These are phyloP conservation scores for Suillus ampliporus DNA, from an alignment of 768 basidiomycete genomes.

Conservation along the genomic window DNA sequence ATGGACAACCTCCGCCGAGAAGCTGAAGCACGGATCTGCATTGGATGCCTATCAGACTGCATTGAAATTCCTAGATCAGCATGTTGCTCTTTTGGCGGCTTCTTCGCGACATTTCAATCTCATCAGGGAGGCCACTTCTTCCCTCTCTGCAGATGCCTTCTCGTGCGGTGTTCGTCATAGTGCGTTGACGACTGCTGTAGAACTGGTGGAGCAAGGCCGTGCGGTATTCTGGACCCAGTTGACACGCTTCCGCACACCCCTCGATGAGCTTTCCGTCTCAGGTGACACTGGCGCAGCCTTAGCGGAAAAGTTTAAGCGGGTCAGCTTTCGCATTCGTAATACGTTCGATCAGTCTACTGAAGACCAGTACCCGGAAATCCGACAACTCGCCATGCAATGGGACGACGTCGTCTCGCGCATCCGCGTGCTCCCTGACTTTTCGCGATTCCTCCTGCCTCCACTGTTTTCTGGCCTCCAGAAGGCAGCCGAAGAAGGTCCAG, in stretches of 20 bases:
- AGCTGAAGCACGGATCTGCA: slow-evolving; percentile 20
- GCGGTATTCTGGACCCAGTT: slow-evolving; percentile 41
- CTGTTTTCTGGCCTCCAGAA: slow-evolving; percentile 13
- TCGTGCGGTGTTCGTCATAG: slow-evolving; percentile 30
- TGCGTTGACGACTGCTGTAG: slow-evolving; percentile 32
- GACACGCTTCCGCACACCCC: slow-evolving; percentile 26
- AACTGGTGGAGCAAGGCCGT: slow-evolving; percentile 37
- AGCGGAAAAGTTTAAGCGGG: slow-evolving; percentile 29
- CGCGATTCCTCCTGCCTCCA: slow-evolving; percentile 16
- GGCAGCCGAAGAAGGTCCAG: too few relatives aligned
- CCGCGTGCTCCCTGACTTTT: slow-evolving; percentile 6
- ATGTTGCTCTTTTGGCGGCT: slow-evolving; percentile 21
- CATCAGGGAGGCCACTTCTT: slow-evolving; percentile 15
- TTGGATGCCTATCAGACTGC: slow-evolving; percentile 35
- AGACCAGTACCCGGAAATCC: too few relatives aligned
- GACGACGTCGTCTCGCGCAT: too few relatives aligned
- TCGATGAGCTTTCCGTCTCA: slow-evolving; percentile 31
- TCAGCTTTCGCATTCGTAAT: slow-evolving; percentile 11
- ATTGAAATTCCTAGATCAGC: slow-evolving; percentile 29
- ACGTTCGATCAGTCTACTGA: neutral
- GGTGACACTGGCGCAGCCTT: slow-evolving; percentile 23
- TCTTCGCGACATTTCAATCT: slow-evolving; percentile 22
- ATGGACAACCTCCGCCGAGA: slow-evolving; percentile 21
- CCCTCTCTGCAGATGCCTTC: slow-evolving; percentile 32
- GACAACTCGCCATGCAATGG: too few relatives aligned